Evolutionary conservation across 768 basidiomycete species (phyloP).

Genomic region (Suillus hirtellus): DNA sequence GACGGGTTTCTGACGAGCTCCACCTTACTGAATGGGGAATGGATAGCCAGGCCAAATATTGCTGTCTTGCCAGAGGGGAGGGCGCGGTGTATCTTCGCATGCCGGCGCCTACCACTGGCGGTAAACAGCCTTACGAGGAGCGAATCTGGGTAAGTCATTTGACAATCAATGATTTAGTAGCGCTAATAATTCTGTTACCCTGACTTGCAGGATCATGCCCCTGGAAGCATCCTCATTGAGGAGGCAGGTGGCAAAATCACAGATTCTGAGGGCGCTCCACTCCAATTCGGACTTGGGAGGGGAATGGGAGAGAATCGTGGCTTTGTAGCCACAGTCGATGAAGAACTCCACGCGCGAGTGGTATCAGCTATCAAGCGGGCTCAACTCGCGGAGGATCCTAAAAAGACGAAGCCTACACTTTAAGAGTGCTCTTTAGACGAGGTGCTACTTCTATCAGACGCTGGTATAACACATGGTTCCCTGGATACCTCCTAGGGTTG

Average conservation of each 20-base stretch:
- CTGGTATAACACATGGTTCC: not conserved
- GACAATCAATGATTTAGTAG: not conserved
- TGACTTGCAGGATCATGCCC: slow-evolving; percentile 76
- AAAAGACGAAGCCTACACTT: slow-evolving; percentile 11
- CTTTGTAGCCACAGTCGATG: slow-evolving; percentile 73
- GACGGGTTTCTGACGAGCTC: slow-evolving; percentile 65
- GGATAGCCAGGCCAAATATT: slow-evolving; percentile 98
- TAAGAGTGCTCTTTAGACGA: not conserved
- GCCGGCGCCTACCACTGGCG: slow-evolving; percentile 54
- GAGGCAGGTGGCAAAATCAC: slow-evolving; percentile 91
- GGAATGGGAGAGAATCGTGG: slow-evolving; percentile 87
- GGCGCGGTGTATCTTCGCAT: slow-evolving; percentile 81
- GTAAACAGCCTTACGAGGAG: slow-evolving; percentile 66
- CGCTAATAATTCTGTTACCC: not conserved
- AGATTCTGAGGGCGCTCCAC: slow-evolving; percentile 73
- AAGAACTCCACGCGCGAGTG: slow-evolving; percentile 65
- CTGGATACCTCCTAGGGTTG: not conserved
- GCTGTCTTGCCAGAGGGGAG: slow-evolving; percentile 81
- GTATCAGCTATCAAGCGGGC: slow-evolving; percentile 75
- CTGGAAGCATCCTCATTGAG: slow-evolving; percentile 78
- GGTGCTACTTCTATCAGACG: not conserved
- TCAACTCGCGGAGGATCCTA: slow-evolving; percentile 31
- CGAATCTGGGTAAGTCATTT: slow-evolving; percentile 87
- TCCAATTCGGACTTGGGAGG: slow-evolving; percentile 86
- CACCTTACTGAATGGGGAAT: slow-evolving; percentile 69